Evolutionary conservation across 768 basidiomycete species (phyloP).

Genomic region (Clitopilus hobsonii): DNA sequence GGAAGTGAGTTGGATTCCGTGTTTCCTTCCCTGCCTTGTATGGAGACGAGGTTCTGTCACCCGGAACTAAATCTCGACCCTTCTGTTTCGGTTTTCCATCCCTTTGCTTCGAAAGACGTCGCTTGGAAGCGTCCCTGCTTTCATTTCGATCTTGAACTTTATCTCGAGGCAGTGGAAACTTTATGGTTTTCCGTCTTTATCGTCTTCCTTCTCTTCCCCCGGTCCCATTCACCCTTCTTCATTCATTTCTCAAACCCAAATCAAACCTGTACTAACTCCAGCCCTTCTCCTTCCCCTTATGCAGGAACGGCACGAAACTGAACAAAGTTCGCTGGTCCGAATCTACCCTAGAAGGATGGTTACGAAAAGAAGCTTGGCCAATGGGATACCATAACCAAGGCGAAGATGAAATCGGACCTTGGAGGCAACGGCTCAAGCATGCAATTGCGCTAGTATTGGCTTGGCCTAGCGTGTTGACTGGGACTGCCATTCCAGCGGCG

Average conservation of each 20-base stretch:
- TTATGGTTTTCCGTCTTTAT: background rate
- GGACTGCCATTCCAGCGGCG: background rate
- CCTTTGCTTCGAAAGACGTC: too few relatives aligned
- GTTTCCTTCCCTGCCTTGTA: too few relatives aligned
- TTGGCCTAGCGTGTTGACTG: background rate
- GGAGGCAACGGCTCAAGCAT: slow-evolving; percentile 48
- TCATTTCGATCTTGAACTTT: too few relatives aligned
- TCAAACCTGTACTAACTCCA: slow-evolving; percentile 1
- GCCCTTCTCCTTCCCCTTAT: slow-evolving; percentile 23
- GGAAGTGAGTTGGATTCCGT: too few relatives aligned
- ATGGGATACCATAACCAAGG: slow-evolving; percentile 58
- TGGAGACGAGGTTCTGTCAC: too few relatives aligned
- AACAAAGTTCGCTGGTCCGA: slow-evolving; percentile 54
- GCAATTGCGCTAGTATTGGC: slow-evolving; percentile 36
- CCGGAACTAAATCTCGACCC: too few relatives aligned
- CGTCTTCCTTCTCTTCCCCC: background rate
- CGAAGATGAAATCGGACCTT: slow-evolving; percentile 34
- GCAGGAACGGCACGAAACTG: slow-evolving; percentile 48
- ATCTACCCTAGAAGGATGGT: slow-evolving; percentile 51
- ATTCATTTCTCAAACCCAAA: background rate
- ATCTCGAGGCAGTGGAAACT: too few relatives aligned
- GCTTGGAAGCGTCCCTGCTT: too few relatives aligned
- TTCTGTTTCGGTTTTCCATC: too few relatives aligned
- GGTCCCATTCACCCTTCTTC: slow-evolving; percentile 3
- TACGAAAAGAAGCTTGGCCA: slow-evolving; percentile 52